Percentiles rank a stretch among this genome's conserved stretches.
phyloP scores from a whole-genome alignment of 441 rosid genomes.

The Rhodomyrtus psidioides region DNA sequence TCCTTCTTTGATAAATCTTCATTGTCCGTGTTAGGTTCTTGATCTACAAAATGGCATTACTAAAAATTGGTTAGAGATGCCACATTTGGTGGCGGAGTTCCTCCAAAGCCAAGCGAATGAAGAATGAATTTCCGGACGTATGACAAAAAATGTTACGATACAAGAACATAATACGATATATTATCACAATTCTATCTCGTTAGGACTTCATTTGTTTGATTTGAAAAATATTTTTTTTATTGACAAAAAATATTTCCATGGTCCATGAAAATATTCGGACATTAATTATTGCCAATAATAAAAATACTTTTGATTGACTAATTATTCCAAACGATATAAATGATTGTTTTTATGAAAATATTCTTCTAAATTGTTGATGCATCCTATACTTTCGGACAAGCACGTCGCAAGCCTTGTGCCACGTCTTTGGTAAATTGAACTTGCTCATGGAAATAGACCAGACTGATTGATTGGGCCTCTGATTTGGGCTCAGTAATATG shows the following conservation, averaged over 20 bases:
- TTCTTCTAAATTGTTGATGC: no score
- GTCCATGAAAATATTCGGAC: no score
- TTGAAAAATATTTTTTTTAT: no score
- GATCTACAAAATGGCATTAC: neutral
- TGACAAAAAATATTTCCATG: neutral
- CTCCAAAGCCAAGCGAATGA: neutral
- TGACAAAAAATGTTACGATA: neutral
- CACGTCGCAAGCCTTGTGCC: no score
- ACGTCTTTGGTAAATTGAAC: neutral
- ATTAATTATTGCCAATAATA: no score
- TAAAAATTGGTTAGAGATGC: neutral
- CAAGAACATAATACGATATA: neutral
- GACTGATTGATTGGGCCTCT: neutral
- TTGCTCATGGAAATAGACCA: neutral
- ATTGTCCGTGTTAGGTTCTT: neutral
- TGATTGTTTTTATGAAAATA: no score
- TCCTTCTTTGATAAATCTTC: neutral
- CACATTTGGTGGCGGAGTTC: neutral
- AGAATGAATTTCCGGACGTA: neutral
- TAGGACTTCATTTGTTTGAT: neutral
- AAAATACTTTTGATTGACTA: no score
- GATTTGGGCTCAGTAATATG: neutral
- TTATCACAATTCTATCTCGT: neutral
- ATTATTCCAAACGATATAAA: neutral
- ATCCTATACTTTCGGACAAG: no score